Evolutionary conservation across 1,284 basidiomycete species (phyloP), one percentile per base, ranked within the genome.

Genomic region (Neolentinus lepideus): DNA sequence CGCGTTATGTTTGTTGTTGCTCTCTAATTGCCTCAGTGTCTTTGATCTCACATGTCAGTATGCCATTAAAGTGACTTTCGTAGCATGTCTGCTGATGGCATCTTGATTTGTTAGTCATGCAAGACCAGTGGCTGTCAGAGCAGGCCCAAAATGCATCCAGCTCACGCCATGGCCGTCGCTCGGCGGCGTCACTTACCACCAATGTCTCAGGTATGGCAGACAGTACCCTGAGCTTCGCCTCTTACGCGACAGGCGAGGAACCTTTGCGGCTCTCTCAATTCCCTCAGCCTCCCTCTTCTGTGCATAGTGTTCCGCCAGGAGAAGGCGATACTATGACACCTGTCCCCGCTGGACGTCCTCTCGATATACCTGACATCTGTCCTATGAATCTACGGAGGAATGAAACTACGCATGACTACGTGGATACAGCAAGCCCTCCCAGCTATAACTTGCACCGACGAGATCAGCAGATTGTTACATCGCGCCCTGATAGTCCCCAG

Each of bases 201-300:
- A 77, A 73, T 59, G 77, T 74, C 8, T 83, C 82, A 31, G 77
- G 73, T 26, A 63, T 82, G 46, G 79, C 81, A 52, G 76, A 80
- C 51, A 81, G 79, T 55, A 76, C 77, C 21, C 75, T 83, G 48
- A 80, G 77, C 63, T 74, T 75, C 60, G 66, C 58, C 21, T 66
- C 63, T 53, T 61, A 62, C 53, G 64, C 62, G 26, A 69, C 63
- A 16, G 65, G 62, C 55, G 74, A 72, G 51, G 72, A 67, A 31
- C 67, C 68, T 11, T 56, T 73, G 14, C 57, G 69, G 69, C 62
- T 79, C 69, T 59, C 72, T 66, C 60, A 68, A 75, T 82, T 67
- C 72, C 80, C 56, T 52, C 60, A 62, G 51, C 72, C 72, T 24
- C 74, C 74, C 71, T 43, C 38, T 21, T 60, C 64, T 14, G 66